Percentiles rank a stretch among this genome's conserved stretches.
Conservation (phyloP, 352 stramenopile genomes). For the Phytophthora foliorum region DNA sequence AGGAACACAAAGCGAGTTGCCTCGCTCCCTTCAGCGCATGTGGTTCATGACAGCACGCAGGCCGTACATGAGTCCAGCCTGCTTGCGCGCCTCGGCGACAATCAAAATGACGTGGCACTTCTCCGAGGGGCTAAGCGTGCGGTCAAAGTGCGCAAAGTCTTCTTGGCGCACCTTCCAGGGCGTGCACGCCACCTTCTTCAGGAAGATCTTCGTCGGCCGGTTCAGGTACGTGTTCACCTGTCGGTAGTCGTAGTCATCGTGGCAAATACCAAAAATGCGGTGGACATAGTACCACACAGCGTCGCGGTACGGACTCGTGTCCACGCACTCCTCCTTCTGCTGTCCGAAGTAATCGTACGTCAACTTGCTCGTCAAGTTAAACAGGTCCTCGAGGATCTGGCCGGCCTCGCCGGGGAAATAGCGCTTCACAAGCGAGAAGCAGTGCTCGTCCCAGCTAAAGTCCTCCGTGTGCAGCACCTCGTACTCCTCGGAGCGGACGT, state of each 20-base stretch:
- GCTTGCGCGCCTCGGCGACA: slow-evolving; percentile 86
- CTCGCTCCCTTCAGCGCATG: slow-evolving; percentile 66
- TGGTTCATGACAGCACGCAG: slow-evolving; percentile 89
- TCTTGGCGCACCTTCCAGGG: slow-evolving; percentile 84
- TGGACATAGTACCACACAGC: slow-evolving; percentile 92
- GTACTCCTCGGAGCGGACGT: slow-evolving; percentile 84
- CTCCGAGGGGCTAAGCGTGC: slow-evolving; percentile 77
- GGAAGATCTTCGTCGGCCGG: slow-evolving; percentile 87
- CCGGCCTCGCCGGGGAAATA: slow-evolving; percentile 87
- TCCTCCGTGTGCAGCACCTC: slow-evolving; percentile 89
- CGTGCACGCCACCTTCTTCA: slow-evolving; percentile 89
- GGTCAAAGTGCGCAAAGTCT: slow-evolving; percentile 90
- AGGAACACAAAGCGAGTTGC: slow-evolving; percentile 25
- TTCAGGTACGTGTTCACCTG: slow-evolving; percentile 88
- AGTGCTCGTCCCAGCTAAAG: slow-evolving; percentile 92
- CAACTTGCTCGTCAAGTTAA: slow-evolving; percentile 88
- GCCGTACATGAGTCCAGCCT: slow-evolving; percentile 89
- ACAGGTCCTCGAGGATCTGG: slow-evolving; percentile 88
- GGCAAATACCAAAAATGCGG: slow-evolving; percentile 90
- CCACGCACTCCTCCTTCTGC: slow-evolving; percentile 66
- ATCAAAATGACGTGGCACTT: slow-evolving; percentile 90
- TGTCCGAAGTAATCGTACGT: slow-evolving; percentile 84
- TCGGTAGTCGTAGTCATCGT: slow-evolving; percentile 91
- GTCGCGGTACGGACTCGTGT: slow-evolving; percentile 85
- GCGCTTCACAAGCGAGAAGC: slow-evolving; percentile 85